Conservation (phyloP, 805 yeast genomes). For the Blastobotrys attinorum region DNA sequence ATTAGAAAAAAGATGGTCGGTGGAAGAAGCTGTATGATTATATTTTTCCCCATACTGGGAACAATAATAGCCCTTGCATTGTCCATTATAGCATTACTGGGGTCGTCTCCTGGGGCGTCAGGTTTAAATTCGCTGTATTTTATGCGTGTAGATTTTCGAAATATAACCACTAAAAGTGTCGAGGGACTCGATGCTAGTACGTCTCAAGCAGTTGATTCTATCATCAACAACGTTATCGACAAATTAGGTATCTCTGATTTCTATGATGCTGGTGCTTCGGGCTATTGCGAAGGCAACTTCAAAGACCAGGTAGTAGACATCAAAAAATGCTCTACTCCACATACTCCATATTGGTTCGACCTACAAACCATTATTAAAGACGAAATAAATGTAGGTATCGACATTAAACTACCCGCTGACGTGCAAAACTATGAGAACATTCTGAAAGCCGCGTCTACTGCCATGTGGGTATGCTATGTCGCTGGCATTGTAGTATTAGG, state of each 20-base stretch:
- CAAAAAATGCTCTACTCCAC: slow-evolving; percentile 47
- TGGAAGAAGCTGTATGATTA: background rate
- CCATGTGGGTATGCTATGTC: slow-evolving; percentile 50
- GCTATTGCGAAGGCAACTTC: slow-evolving; percentile 46
- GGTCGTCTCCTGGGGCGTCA: slow-evolving; percentile 37
- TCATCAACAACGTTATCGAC: slow-evolving; percentile 15
- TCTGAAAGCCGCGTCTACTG: slow-evolving; percentile 42
- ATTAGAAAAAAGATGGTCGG: too few species aligned
- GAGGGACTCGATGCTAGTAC: slow-evolving; percentile 10
- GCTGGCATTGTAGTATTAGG: slow-evolving; percentile 40
- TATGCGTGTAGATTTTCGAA: slow-evolving; percentile 39
- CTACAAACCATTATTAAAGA: slow-evolving; percentile 34
- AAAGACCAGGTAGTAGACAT: slow-evolving; percentile 26
- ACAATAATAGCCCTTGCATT: slow-evolving; percentile 38
- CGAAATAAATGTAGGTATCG: slow-evolving; percentile 21
- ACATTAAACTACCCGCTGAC: slow-evolving; percentile 45
- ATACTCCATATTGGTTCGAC: slow-evolving; percentile 49
- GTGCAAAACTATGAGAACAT: slow-evolving; percentile 40
- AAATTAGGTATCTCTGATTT: slow-evolving; percentile 37
- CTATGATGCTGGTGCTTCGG: slow-evolving; percentile 54
- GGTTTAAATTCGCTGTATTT: slow-evolving; percentile 41
- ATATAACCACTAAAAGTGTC: slow-evolving; percentile 20
- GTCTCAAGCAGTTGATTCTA: slow-evolving; percentile 11
- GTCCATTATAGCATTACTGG: slow-evolving; percentile 44
- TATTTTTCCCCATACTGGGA: slow-evolving; percentile 27